A percentile compares a stretch with the other conserved stretches of the same genome.
Evolutionary conservation across 2,329 filamentous ascomycete genomes (phyloP).

Genomic region (Fusarium musae): DNA sequence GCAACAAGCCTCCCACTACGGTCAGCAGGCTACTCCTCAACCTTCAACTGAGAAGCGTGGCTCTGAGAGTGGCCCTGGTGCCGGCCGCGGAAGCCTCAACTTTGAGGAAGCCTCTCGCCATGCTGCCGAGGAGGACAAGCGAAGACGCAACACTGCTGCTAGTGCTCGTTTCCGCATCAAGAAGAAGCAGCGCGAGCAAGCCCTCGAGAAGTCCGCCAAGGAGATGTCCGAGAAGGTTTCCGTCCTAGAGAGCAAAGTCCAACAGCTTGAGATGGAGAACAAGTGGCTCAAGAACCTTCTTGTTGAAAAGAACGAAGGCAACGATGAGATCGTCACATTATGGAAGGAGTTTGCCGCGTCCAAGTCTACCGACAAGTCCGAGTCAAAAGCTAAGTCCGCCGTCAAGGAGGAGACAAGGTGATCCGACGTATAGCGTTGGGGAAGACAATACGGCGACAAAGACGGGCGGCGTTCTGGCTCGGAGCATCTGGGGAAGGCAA

Average conservation of each 20-base stretch:
- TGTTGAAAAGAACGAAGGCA: slow-evolving; percentile 81
- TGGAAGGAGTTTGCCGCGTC: slow-evolving; percentile 60
- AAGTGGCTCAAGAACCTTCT: slow-evolving; percentile 84
- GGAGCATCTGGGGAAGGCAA: slow-evolving; percentile 29
- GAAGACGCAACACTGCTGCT: slow-evolving; percentile 87
- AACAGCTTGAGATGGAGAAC: slow-evolving; percentile 84
- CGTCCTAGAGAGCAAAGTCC: slow-evolving; percentile 76
- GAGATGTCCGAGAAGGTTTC: slow-evolving; percentile 85
- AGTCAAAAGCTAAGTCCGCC: slow-evolving; percentile 41
- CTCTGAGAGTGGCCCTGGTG: slow-evolving; percentile 54
- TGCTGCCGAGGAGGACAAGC: slow-evolving; percentile 89
- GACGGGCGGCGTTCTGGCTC: slow-evolving; percentile 41
- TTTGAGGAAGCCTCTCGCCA: slow-evolving; percentile 78
- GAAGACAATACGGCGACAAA: slow-evolving; percentile 27
- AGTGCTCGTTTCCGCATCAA: slow-evolving; percentile 91
- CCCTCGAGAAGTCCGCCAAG: slow-evolving; percentile 82
- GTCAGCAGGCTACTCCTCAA: slow-evolving; percentile 45
- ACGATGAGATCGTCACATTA: slow-evolving; percentile 62
- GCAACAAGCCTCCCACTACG: slow-evolving; percentile 44
- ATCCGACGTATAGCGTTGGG: slow-evolving; percentile 19
- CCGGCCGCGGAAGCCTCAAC: slow-evolving; percentile 58
- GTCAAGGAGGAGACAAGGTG: slow-evolving; percentile 43
- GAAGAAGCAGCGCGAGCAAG: slow-evolving; percentile 95
- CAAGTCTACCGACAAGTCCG: slow-evolving; percentile 49
- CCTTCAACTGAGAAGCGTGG: slow-evolving; percentile 58